Evolutionary conservation across 768 basidiomycete species (phyloP).

Genomic region (Pilatotrama ljubarskyi): DNA sequence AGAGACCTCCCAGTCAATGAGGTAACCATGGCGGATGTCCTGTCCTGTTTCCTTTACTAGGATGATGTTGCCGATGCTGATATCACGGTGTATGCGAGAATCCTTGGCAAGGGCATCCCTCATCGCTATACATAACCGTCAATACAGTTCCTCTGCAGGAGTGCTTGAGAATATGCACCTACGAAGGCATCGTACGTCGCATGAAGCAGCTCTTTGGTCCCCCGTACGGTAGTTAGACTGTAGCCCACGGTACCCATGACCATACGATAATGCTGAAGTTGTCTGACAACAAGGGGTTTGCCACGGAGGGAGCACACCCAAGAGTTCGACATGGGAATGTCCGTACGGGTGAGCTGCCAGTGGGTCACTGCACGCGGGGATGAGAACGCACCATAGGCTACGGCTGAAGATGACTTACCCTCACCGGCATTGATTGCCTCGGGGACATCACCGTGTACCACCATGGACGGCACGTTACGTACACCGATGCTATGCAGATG

Average conservation of each 20-base stretch:
- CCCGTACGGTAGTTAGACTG: neutral
- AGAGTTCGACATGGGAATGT: too few species aligned
- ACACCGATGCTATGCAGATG: neutral
- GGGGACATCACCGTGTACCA: constrained; percentile 4
- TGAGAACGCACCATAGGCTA: neutral
- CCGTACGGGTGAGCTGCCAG: neutral
- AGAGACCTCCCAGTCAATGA: constrained; percentile 14
- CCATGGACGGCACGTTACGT: neutral
- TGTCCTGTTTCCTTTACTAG: neutral
- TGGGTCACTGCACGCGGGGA: neutral
- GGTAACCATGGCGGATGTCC: neutral
- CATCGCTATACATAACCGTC: constrained; percentile 2
- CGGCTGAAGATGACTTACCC: neutral
- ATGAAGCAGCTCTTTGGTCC: constrained; percentile 8
- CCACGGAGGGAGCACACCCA: neutral
- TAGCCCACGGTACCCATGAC: constrained; percentile 2
- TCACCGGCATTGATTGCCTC: neutral
- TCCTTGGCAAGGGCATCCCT: constrained; percentile 1
- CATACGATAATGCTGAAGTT: neutral
- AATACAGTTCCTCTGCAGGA: too few species aligned
- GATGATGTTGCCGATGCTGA: constrained; percentile 9
- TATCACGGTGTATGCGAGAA: constrained; percentile 2
- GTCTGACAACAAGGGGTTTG: too few species aligned
- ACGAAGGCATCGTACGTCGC: neutral
- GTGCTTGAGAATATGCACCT: neutral